Percentiles rank a stretch among this genome's conserved stretches.
phyloP scores from a whole-genome alignment of 371 early-diverging fungal species.

The Mucor plumbeus region DNA sequence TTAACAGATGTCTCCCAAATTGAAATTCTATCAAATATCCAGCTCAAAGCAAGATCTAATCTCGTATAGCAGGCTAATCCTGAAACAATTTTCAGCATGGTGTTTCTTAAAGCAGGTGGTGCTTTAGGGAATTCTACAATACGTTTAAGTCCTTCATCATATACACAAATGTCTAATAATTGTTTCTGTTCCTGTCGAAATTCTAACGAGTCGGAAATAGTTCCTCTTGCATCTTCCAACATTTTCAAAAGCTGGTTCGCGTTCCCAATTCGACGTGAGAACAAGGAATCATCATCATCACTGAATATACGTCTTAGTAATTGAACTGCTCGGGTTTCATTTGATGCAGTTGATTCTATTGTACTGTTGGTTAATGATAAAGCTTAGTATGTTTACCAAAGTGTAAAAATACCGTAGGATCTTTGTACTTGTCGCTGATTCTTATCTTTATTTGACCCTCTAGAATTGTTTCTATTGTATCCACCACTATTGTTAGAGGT shows the following conservation, averaged over 20 bases:
- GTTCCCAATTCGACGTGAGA: constrained; percentile 29
- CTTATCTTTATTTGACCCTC: constrained; percentile 21
- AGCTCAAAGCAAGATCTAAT: constrained; percentile 39
- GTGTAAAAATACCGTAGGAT: background rate
- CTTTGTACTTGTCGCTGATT: constrained; percentile 5
- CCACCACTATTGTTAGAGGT: constrained; percentile 8
- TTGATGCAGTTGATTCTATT: background rate
- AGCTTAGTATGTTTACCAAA: background rate
- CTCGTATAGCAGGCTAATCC: constrained; percentile 41
- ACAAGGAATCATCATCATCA: constrained; percentile 39
- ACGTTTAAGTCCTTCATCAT: constrained; percentile 32
- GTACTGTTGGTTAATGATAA: background rate
- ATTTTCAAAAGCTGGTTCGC: constrained; percentile 33
- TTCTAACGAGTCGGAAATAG: constrained; percentile 28
- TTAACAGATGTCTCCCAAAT: constrained; percentile 14
- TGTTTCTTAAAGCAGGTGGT: constrained; percentile 23
- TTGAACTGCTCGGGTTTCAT: constrained; percentile 35
- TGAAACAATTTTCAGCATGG: constrained; percentile 28
- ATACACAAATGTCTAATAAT: constrained; percentile 41
- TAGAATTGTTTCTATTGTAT: constrained; percentile 8
- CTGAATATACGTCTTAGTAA: constrained; percentile 32
- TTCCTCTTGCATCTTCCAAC: constrained; percentile 37
- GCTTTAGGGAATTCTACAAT: constrained; percentile 38
- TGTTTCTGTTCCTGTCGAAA: constrained; percentile 44
- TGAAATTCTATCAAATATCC: constrained; percentile 32